Conservation (phyloP, 352 stramenopile species). For the Pythium oligandrum region DNA sequence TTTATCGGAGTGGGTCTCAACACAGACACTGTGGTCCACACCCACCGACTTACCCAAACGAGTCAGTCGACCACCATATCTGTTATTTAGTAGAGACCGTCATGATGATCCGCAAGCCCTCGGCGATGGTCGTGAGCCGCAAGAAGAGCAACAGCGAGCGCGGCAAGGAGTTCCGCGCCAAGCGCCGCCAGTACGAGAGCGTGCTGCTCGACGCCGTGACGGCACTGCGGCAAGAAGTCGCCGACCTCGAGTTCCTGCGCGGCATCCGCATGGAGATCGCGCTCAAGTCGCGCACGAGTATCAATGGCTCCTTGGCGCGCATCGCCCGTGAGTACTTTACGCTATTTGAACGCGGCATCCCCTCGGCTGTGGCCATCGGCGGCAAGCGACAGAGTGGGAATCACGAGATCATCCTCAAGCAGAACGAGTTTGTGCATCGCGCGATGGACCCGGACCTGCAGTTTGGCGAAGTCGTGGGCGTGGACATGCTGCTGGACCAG, state of each 20-base stretch:
- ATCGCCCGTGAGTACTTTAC: constrained; percentile 24
- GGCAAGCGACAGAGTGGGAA: constrained; percentile 3
- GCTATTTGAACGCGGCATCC: constrained; percentile 16
- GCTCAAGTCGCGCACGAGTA: constrained; percentile 5
- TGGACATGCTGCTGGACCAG: constrained; percentile 13
- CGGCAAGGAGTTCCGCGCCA: constrained; percentile 50
- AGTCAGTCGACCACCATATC: too few species aligned
- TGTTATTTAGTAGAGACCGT: too few species aligned
- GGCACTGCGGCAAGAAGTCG: constrained; percentile 20
- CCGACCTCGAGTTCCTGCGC: constrained; percentile 17
- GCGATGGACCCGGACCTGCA: constrained; percentile 9
- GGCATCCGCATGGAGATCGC: constrained; percentile 13
- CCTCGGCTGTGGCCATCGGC: constrained; percentile 3
- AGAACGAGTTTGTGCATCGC: constrained; percentile 6
- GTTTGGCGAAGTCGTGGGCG: constrained; percentile 8
- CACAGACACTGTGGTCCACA: too few species aligned
- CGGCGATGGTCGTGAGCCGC: neutral
- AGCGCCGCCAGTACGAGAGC: constrained; percentile 41
- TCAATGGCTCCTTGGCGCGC: constrained; percentile 20
- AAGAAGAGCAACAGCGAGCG: constrained; percentile 68
- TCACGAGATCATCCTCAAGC: constrained; percentile 4
- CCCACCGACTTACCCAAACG: too few species aligned
- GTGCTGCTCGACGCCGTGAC: constrained; percentile 23
- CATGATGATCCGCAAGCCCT: too few species aligned
- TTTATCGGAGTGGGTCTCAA: too few species aligned